Evolutionary conservation across 352 stramenopile genomes (phyloP).

Genomic region (Paralagenidium karlingii): DNA sequence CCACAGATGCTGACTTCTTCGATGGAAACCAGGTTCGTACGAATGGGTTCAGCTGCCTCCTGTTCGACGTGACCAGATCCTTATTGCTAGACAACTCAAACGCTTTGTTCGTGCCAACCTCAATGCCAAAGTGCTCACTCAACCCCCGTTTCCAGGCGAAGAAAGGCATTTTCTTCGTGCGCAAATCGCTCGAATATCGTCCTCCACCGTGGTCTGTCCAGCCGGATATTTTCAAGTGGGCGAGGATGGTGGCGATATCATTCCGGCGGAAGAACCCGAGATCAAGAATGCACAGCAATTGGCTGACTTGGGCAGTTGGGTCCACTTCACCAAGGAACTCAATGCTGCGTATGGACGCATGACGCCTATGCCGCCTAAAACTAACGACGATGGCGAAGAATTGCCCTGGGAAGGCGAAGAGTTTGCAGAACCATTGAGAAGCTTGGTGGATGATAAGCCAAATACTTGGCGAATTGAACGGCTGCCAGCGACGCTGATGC

Average conservation of each 20-base stretch:
- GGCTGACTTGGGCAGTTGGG: constrained; percentile 57
- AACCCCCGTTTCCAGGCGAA: constrained; percentile 80
- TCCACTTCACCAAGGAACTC: constrained; percentile 82
- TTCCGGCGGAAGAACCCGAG: constrained; percentile 44
- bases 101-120: constrained; percentile 76
- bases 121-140: constrained; percentile 54
- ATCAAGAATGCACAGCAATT: constrained; percentile 67
- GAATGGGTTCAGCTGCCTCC: constrained; percentile 74
- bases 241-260: constrained; percentile 55
- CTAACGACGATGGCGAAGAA: constrained; percentile 60
- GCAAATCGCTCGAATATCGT: constrained; percentile 83
- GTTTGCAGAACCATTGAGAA: constrained; percentile 37
- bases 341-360: constrained; percentile 70
- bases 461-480: constrained; percentile 64
- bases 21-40: constrained; percentile 16
- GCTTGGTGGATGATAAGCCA: constrained; percentile 49
- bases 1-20: neutral
- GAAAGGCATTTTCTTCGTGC: constrained; percentile 82
- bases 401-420: constrained; percentile 51
- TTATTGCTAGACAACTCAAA: constrained; percentile 58
- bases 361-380: constrained; percentile 51
- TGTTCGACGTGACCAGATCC: constrained; percentile 64
- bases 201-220: constrained; percentile 68
- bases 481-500: constrained; percentile 48
- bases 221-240: constrained; percentile 72